Evolutionary conservation across 2,329 filamentous ascomycete species (phyloP).

Genomic region (Pseudopyrenochaeta lycopersici): DNA sequence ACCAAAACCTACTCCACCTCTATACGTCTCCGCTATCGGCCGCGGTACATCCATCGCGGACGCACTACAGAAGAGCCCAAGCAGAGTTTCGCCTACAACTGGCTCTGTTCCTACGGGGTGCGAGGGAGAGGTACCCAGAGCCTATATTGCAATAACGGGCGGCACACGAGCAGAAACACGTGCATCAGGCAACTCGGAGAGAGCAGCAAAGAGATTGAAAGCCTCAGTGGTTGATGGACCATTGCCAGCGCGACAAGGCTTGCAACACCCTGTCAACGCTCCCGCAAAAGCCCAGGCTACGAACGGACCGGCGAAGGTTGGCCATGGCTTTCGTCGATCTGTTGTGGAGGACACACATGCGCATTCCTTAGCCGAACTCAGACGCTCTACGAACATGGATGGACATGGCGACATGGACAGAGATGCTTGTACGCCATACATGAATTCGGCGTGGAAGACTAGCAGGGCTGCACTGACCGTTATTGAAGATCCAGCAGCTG

Average conservation of each 20-base stretch:
- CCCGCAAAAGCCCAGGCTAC: neutral
- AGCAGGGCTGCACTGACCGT: constrained; percentile 10
- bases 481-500: neutral
- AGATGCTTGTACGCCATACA: constrained; percentile 26
- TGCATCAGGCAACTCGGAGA: neutral
- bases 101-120: neutral
- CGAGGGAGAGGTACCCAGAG: neutral
- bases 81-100: neutral
- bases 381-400: neutral
- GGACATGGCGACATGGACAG: constrained; percentile 11
- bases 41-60: neutral
- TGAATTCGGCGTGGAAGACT: constrained; percentile 29
- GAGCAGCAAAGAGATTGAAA: constrained; percentile 35
- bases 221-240: constrained; percentile 4
- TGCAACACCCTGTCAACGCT: neutral
- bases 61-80: neutral
- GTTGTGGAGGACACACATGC: neutral
- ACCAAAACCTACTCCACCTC: neutral
- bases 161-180: neutral
- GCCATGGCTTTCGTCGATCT: neutral
- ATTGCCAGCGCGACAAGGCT: neutral
- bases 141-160: constrained; percentile 3
- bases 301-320: neutral
- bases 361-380: neutral
- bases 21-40: neutral